Conservation (phyloP, 2,329 filamentous ascomycete genomes). For the Aspergillus sp. region DNA sequence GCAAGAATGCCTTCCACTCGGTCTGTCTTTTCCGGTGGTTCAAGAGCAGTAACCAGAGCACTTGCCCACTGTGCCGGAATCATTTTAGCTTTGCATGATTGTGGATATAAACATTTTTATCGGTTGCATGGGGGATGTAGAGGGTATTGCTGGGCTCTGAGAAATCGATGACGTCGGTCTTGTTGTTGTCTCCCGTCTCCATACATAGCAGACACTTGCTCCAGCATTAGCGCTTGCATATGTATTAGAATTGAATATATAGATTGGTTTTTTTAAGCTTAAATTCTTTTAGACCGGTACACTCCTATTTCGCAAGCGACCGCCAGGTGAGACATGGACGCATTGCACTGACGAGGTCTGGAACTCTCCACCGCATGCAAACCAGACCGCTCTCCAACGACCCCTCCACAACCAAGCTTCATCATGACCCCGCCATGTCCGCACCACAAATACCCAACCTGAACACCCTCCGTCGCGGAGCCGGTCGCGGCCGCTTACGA, state of each 20-base stretch:
- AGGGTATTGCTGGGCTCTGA: background rate
- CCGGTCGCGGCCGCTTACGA: constrained; percentile 53
- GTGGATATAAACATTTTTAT: background rate
- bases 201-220: background rate
- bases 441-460: constrained; percentile 80
- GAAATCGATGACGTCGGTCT: background rate
- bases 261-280: background rate
- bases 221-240: background rate
- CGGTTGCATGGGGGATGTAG: background rate
- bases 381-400: background rate
- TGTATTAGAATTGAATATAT: background rate
- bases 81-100: constrained; percentile 61
- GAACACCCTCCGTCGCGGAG: constrained; percentile 60
- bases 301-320: background rate
- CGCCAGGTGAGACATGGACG: background rate
- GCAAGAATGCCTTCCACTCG: constrained; percentile 91
- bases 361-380: background rate
- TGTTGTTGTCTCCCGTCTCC: background rate
- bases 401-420: constrained; percentile 22
- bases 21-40: constrained; percentile 97
- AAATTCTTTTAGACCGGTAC: background rate
- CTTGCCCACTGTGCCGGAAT: constrained; percentile 90
- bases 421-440: constrained; percentile 59
- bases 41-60: constrained; percentile 86
- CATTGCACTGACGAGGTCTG: background rate